Evolutionary conservation across 2,329 filamentous ascomycete genomes (phyloP).

Genomic region (Phialemonium atrogriseum): DNA sequence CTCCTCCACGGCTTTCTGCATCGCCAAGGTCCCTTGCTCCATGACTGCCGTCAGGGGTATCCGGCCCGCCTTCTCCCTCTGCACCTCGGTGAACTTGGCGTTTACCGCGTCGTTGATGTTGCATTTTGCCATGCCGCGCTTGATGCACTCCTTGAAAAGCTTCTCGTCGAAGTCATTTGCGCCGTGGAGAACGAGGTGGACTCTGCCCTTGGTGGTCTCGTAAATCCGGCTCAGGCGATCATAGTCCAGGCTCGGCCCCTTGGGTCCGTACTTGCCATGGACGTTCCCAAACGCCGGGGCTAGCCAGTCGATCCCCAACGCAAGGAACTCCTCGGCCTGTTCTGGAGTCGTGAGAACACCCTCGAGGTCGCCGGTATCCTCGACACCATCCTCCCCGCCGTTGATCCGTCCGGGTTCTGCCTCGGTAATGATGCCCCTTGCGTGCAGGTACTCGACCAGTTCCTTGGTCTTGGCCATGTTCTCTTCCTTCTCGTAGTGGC

Average conservation of each 20-base stretch:
- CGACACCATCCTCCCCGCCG: conserved; percentile 52
- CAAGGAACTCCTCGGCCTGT: conserved; percentile 52
- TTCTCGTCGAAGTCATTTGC: conserved; percentile 13
- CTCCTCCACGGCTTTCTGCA: conserved; percentile 13
- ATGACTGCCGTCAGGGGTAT: conserved; percentile 14
- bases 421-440: conserved; percentile 55
- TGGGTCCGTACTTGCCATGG: conserved; percentile 53
- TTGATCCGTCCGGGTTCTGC: conserved; percentile 62
- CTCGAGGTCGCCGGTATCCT: conserved; percentile 34
- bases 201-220: conserved; percentile 5
- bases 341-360: conserved; percentile 48
- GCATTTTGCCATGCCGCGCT: conserved; percentile 10
- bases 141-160: conserved; percentile 10
- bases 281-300: conserved; percentile 60
- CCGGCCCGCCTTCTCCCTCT: conserved; percentile 10
- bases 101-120: conserved; percentile 10
- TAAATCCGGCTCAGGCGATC: conserved; percentile 37
- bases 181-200: conserved; percentile 14
- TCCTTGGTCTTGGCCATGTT: conserved; percentile 56
- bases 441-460: conserved; percentile 54
- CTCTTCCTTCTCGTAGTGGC: conserved; percentile 61
- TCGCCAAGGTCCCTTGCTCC: conserved; percentile 13
- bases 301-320: conserved; percentile 54
- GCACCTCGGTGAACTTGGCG: conserved; percentile 3
- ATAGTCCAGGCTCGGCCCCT: conserved; percentile 46